Percentiles rank a stretch among this genome's conserved stretches.
These are phyloP conservation scores for Bipolaris oryzae DNA, from an alignment of 2,329 filamentous ascomycete genomes.

Conservation along the genomic window DNA sequence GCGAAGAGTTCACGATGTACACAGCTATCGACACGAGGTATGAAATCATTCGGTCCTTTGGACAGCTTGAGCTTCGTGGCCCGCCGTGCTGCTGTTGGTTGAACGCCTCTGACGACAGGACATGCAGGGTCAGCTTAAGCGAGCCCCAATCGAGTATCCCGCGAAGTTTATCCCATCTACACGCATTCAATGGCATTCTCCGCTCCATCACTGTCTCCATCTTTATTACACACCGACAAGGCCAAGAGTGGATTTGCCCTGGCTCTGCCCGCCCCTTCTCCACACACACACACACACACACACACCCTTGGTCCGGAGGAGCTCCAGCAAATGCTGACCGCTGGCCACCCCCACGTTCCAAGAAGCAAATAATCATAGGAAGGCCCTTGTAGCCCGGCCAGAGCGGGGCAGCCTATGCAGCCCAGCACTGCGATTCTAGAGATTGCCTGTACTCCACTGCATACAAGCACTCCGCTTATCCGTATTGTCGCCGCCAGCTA, in stretches of 20 bases:
- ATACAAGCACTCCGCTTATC: conserved; percentile 1
- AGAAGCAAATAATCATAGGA: neutral
- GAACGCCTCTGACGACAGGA: conserved; percentile 33
- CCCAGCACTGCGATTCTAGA: neutral
- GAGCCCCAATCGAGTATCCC: conserved; percentile 13
- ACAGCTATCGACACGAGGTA: conserved; percentile 6
- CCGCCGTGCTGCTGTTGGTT: conserved; percentile 25
- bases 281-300: conserved; percentile 18
- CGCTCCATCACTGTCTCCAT: conserved; percentile 24
- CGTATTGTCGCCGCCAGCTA: neutral
- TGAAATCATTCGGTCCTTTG: conserved; percentile 18
- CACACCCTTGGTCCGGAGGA: neutral
- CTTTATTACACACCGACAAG: conserved; percentile 25
- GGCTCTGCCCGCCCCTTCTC: conserved; percentile 5
- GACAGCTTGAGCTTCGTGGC: conserved; percentile 19
- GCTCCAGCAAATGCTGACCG: conserved; percentile 18
- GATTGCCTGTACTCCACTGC: too few species aligned
- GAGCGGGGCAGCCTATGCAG: neutral
- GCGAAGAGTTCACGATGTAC: conserved; percentile 15
- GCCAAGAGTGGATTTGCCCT: conserved; percentile 18
- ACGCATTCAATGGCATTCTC: conserved; percentile 11
- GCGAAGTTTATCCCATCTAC: conserved; percentile 14
- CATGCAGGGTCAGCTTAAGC: conserved; percentile 32
- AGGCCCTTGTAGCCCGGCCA: neutral
- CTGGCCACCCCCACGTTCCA: conserved; percentile 11